Conservation (phyloP, 345 rosid species). For the Arabidopsis thaliana region TAIR10.1 NC_003071.7:18444501-18445000, state of each 20-base stretch:
- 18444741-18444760: slow-evolving; percentile 31
- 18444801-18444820: slow-evolving; percentile 41
- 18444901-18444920: neutral
- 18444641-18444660: neutral
- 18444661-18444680: neutral
- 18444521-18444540: neutral
- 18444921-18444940: slow-evolving; percentile 37
- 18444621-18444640: neutral
- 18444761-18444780: slow-evolving; percentile 36
- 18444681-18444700: neutral
- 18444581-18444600: neutral
- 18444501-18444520: neutral
- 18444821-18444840: slow-evolving; percentile 52
- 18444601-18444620: neutral
- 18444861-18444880: slow-evolving; percentile 13
- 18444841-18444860: slow-evolving; percentile 42
- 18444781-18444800: slow-evolving; percentile 26
- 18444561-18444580: neutral
- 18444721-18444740: neutral
- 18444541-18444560: neutral
- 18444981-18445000: slow-evolving; percentile 47
- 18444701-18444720: neutral
- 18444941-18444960: slow-evolving; percentile 47
- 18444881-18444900: slow-evolving; percentile 10
- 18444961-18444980: slow-evolving; percentile 48